phyloP scores from a whole-genome alignment of 2,329 filamentous ascomycete species.

The Dothideomycetes sp. region DNA sequence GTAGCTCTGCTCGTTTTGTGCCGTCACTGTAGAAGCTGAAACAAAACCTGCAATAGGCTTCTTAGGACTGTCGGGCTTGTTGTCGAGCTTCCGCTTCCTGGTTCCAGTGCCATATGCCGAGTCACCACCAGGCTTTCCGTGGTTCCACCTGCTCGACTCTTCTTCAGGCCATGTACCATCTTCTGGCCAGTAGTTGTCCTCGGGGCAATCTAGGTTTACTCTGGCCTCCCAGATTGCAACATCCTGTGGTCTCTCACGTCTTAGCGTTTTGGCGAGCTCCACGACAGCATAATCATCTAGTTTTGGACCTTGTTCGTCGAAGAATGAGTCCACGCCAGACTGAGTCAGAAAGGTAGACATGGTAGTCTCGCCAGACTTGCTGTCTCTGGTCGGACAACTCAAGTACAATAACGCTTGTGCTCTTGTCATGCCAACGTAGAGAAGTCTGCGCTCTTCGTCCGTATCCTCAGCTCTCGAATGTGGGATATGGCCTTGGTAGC shows the following conservation, averaged over 20 bases:
- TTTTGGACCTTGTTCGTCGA: slow-evolving; percentile 56
- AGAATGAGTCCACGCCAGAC: slow-evolving; percentile 38
- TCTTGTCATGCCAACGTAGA: slow-evolving; percentile 96
- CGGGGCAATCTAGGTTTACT: slow-evolving; percentile 39
- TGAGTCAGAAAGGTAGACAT: slow-evolving; percentile 63
- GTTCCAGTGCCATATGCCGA: not conserved
- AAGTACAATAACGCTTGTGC: slow-evolving; percentile 79
- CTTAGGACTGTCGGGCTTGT: slow-evolving; percentile 2
- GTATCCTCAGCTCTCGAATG: slow-evolving; percentile 76
- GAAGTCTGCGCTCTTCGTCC: slow-evolving; percentile 74
- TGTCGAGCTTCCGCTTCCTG: not conserved
- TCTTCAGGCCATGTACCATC: slow-evolving; percentile 42
- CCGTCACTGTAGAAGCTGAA: slow-evolving; percentile 13
- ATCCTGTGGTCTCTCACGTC: slow-evolving; percentile 48
- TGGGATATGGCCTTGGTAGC: slow-evolving; percentile 83
- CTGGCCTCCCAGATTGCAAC: slow-evolving; percentile 41
- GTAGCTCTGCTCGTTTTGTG: slow-evolving; percentile 16
- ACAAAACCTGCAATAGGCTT: slow-evolving; percentile 9
- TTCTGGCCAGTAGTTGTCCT: slow-evolving; percentile 59
- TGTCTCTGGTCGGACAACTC: slow-evolving; percentile 63
- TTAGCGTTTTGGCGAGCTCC: slow-evolving; percentile 60
- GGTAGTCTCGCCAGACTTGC: slow-evolving; percentile 49
- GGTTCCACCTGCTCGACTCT: slow-evolving; percentile 27
- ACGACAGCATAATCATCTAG: slow-evolving; percentile 52
- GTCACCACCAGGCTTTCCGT: slow-evolving; percentile 8